Base-by-base conservation (phyloP, 495 filamentous ascomycete species). In the Glutinoglossum americanum region DNA sequence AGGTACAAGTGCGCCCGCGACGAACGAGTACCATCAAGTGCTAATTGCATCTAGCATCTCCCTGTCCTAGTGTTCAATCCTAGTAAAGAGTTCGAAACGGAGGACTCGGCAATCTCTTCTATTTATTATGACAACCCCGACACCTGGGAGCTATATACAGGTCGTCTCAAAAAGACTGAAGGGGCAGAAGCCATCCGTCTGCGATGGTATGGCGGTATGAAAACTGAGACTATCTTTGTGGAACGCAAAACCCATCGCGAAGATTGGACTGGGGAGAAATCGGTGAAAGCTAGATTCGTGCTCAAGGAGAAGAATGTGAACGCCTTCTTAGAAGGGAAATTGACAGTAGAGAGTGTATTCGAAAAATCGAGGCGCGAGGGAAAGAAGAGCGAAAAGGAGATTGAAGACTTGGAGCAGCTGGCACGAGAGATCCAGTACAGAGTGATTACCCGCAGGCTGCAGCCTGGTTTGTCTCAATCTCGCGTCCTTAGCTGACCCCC, bases 221-320 rank as follows among this genome's bases (percentile, higher is more conserved):
- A 89, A 57, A 85, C 73, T 56, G 87, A 96, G 61, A 89, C 87
- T 44, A 89, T 97, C 39, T 99, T 97, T 65, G 85, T 99, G 51
- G 92, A 99, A 74, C 78, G 92, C 37, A 99, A 99, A 71, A 97
- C 92, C 7, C 92, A 99, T 71, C 83, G 92, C 11, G 92, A 99
- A 68, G 92, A 99, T 68, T 99, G 92, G 92, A 99, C 92, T 0
- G 92, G 92, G 17, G 92, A 97, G 67, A 96, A 97, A 70, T 95
- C 89, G 0, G 92, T 99, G 66, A 99, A 99, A 68, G 92, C 93
- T 7, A 83, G 92, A 41, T 97, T 99, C 66, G 74, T 83, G 13
- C 71, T 89, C 54, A 99, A 99, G 73, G 92, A 97, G 73, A 99
- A 97, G 74, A 82, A 94, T 58, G 83, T 99, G 59, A 97, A 97